phyloP scores from a whole-genome alignment of 768 basidiomycete species.

The Phlebiopsis gigantea region DNA sequence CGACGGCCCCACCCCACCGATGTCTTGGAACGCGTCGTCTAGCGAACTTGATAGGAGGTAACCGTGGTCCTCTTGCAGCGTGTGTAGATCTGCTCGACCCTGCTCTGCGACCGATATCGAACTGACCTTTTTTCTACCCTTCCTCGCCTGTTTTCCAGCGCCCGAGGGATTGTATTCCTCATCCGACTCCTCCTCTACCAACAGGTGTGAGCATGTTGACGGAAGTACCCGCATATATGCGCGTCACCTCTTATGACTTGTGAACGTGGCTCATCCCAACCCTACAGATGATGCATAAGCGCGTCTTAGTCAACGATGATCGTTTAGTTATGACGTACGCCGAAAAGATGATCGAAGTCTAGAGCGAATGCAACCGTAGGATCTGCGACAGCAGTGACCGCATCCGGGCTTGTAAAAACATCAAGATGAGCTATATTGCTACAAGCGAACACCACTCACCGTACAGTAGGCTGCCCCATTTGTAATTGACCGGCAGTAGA shows the following conservation, averaged over 20 bases:
- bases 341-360: slow-evolving; percentile 63
- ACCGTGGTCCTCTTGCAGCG: slow-evolving; percentile 67
- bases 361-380: slow-evolving; percentile 42
- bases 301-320: no score
- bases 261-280: slow-evolving; percentile 15
- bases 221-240: not conserved
- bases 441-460: slow-evolving; percentile 35
- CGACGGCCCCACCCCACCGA: slow-evolving; percentile 32
- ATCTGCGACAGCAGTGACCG: slow-evolving; percentile 39
- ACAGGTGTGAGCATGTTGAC: not conserved
- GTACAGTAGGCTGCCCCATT: slow-evolving; percentile 61
- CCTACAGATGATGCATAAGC: slow-evolving; percentile 1
- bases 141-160: slow-evolving; percentile 22
- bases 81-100: slow-evolving; percentile 50
- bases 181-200: slow-evolving; percentile 32
- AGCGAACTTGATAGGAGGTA: slow-evolving; percentile 63
- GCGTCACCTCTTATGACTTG: not conserved
- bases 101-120: slow-evolving; percentile 35
- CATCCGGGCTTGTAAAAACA: slow-evolving; percentile 23
- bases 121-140: slow-evolving; percentile 24
- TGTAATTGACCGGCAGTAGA: slow-evolving; percentile 52
- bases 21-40: slow-evolving; percentile 48
- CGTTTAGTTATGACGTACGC: slow-evolving; percentile 32
- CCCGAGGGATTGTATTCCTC: slow-evolving; percentile 45
- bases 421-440: slow-evolving; percentile 41